Evolutionary conservation across 257 asterid species (phyloP), one percentile per base, ranked within the genome.

Genomic region (Rehmannia glutinosa): DNA sequence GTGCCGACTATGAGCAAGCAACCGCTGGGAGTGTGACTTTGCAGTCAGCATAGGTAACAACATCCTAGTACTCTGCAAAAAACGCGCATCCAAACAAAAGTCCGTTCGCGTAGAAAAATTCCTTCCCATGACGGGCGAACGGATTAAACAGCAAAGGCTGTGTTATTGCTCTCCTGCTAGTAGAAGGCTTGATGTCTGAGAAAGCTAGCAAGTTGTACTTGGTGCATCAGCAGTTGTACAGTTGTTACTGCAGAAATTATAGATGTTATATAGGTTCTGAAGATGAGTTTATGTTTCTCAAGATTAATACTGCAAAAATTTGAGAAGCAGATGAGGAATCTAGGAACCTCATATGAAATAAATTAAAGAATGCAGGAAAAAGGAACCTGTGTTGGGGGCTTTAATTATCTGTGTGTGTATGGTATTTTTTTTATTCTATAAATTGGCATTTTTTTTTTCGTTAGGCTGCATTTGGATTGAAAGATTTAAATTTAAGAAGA

Each of bases 1-100:
- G 91, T 32, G 83, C 87, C 0, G 89, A 87, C 70, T 88, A 62
- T 45, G 88, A 85, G 75, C 91, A 88, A 81, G 70, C 91, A 10
- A 64, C 82, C 1, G 42, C 95, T 21, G 86, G 81, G n/a, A 81
- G 74, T 72, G 91, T 87, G 66, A 82, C 83, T 24, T 75, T 85
- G 71, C 96, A 89, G 73, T 86, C 93, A 2, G 93, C 96, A 11
- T 84, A 76, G 69, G 17, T 9, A 20, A 13, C 62, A 1, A 24
- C 58, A 17, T 25, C 54, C 28, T 32, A 39, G 19, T 53, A 13
- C 51, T 13, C 28, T 21, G 1, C n/a, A 41, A 51, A 23, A 30
- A 41, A 47, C 51, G 7, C 38, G 54, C 5, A 2, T 58, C 38
- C 46, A 19, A 32, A 41, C 8, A 28, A 52, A 55, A 39, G 38